Conservation (phyloP, 768 basidiomycete species). For the Tulasnella sp. region DNA sequence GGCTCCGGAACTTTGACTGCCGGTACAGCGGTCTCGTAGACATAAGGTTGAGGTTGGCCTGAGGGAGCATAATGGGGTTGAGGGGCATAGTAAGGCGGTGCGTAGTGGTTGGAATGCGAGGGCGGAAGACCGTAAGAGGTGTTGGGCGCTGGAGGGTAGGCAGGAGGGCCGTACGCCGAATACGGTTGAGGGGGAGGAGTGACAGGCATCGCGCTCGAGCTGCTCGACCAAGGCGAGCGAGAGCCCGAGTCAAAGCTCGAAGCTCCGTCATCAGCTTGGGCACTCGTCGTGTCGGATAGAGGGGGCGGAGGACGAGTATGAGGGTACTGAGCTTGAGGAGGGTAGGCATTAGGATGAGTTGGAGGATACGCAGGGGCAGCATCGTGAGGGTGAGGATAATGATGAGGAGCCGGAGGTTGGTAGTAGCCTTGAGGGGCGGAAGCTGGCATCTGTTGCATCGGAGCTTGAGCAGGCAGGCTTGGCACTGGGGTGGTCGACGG, state of each 20-base stretch:
- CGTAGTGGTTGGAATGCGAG: background rate
- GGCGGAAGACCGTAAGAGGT: background rate
- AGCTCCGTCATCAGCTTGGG: constrained; percentile 1
- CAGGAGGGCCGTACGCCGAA: background rate
- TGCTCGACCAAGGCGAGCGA: background rate
- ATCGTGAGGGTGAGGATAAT: background rate
- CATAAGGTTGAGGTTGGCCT: background rate
- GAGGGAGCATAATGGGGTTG: background rate
- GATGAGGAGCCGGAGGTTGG: background rate
- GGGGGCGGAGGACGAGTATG: background rate
- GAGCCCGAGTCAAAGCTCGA: background rate
- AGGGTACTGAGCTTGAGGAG: background rate
- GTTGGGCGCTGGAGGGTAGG: background rate
- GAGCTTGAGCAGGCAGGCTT: background rate
- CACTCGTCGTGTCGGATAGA: background rate
- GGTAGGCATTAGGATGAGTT: background rate
- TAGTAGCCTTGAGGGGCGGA: background rate
- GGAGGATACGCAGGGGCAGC: background rate
- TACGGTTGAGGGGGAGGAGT: background rate
- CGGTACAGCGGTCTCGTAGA: background rate
- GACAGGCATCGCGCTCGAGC: background rate
- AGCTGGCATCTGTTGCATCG: background rate
- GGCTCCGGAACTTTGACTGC: background rate
- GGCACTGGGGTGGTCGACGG: background rate
- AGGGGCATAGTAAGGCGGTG: background rate